These are phyloP conservation scores for Trypanosoma theileri DNA, from an alignment of 208 protist genomes.

Conservation along the genomic window DNA sequence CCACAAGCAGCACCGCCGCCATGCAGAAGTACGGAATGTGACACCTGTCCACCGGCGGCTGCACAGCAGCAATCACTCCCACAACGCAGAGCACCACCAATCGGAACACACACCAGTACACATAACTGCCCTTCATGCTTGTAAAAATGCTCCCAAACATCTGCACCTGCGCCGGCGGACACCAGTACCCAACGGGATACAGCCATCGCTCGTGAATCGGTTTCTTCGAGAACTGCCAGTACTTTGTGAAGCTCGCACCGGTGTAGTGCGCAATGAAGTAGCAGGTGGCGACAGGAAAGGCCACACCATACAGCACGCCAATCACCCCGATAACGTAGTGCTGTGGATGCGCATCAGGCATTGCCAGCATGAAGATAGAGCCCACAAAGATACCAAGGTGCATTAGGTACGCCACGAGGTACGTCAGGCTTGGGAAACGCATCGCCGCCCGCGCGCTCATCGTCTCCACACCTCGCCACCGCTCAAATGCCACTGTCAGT, in stretches of 20 bases:
- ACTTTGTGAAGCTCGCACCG: constrained; percentile 7
- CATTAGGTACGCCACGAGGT: constrained; percentile 17
- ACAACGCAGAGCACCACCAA: constrained; percentile 7
- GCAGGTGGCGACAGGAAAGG: constrained; percentile 6
- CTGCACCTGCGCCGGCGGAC: not conserved
- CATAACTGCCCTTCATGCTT: constrained; percentile 5
- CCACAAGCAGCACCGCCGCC: constrained; percentile 17
- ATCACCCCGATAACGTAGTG: constrained; percentile 19
- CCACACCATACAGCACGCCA: constrained; percentile 20
- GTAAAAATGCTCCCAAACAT: constrained; percentile 9
- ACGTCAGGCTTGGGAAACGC: constrained; percentile 14
- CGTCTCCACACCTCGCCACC: constrained; percentile 13
- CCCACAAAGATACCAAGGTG: constrained; percentile 18
- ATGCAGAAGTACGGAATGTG: constrained; percentile 21
- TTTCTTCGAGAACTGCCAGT: constrained; percentile 14
- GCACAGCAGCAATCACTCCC: constrained; percentile 7
- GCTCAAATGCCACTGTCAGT: constrained; percentile 11
- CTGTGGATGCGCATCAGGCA: constrained; percentile 1
- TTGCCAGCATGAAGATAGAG: constrained; percentile 12
- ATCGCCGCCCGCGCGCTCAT: constrained; percentile 11
- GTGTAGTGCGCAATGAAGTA: constrained; percentile 11
- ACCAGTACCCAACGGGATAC: constrained; percentile 17
- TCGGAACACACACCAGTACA: constrained; percentile 14
- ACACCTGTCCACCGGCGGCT: constrained; percentile 8
- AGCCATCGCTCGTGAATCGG: constrained; percentile 5